Base-by-base conservation (phyloP, 2,329 filamentous ascomycete genomes). In the Tolypocladium sp. region DNA sequence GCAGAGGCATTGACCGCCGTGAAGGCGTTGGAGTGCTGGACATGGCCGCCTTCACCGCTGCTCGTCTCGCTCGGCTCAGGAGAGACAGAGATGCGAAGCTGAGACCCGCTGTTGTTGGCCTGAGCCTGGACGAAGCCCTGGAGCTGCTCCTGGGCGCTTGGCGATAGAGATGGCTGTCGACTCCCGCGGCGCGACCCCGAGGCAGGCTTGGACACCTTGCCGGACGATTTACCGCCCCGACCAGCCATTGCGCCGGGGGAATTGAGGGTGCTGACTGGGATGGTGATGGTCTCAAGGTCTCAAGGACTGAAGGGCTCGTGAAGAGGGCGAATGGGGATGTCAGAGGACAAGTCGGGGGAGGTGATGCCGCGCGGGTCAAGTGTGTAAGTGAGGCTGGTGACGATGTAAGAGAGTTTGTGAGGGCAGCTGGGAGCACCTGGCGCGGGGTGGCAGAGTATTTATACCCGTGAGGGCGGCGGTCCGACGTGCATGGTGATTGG, bases 341-440 rank as follows among this genome's bases (percentile, higher is more conserved):
- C 27, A 51, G 27, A 35, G 27, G 15, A 1, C 27, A 12, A 4
- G 3, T 12, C 27, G 4, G 27, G 17, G 4, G 7, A 15, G 41
- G 41, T 12, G 41, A 22, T 5, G 20, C 8, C 20, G 20, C 20
- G 41, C 8, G 46, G 27, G 15, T n/a, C 15, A 25, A 12, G 49
- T 52, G 49, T 52, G 30, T 52, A 52, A 52, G 49, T 52, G 46
- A 51, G 17, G 46, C 17, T 12, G 17, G 3, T n/a, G 46, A 12
- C 25, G 49, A 52, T 52, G 49, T 5, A n/a, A 51, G 30, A 20
- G 49, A 9, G 27, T 7, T 35, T 52, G 30, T 22, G 20, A 35
- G 30, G 25, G 59, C 67, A 69, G 63, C 64, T 65, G 69, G 55
- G 56, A 59, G 52, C 63, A 65, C 58, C 60, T 64, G 63, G 59